Evolutionary conservation across 108 stramenopile species (phyloP).

Genomic region (Schizochytrium sp.): DNA sequence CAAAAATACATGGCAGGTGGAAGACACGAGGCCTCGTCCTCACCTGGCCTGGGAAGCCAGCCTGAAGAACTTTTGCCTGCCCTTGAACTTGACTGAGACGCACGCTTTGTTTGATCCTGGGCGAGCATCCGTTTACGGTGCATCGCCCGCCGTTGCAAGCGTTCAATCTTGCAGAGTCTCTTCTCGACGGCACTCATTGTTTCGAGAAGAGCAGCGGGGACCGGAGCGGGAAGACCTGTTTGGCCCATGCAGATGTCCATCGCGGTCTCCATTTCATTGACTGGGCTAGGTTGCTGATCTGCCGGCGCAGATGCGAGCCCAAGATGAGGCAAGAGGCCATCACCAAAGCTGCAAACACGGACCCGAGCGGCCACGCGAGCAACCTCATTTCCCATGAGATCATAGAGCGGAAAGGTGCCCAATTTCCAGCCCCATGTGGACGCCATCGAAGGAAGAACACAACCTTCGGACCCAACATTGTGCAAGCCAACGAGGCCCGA

Average conservation of each 20-base stretch:
- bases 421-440: neutral
- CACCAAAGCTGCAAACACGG: neutral
- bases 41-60: neutral
- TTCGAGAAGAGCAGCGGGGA: neutral
- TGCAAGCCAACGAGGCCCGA: neutral
- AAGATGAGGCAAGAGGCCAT: neutral
- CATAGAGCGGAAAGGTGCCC: neutral
- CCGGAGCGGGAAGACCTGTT: neutral
- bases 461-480: neutral
- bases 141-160: neutral
- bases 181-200: neutral
- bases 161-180: neutral
- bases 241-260: neutral
- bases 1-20: conserved; percentile 1
- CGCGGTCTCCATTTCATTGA: too few relatives aligned
- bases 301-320: neutral
- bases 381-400: neutral
- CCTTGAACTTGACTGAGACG: too few relatives aligned
- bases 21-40: neutral
- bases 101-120: too few relatives aligned
- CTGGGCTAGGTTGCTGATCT: too few relatives aligned
- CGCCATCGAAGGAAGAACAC: neutral
- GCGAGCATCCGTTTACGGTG: neutral
- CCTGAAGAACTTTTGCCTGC: neutral
- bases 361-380: neutral